Conservation (phyloP, 108 stramenopile species). For the Mayamaea pseudoterrestris region DNA sequence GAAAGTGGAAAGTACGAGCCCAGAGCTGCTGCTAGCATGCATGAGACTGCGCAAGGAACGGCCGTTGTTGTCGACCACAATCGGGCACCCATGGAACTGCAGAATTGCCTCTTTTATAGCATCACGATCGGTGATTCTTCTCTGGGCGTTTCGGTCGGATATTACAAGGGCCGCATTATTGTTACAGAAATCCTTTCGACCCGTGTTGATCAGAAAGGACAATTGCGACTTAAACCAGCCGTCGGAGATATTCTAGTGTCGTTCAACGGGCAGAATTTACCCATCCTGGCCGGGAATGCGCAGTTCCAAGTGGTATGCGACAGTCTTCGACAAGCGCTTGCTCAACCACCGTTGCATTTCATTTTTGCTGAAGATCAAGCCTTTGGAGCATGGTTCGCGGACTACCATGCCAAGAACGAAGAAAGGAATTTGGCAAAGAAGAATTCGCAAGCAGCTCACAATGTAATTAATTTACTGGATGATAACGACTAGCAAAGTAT, state of each 20-base stretch:
- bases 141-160: slow-evolving; percentile 18
- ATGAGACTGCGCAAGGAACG: neutral
- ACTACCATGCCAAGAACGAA: slow-evolving; percentile 1
- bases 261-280: slow-evolving; percentile 22
- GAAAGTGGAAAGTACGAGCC: neutral
- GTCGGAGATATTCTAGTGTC: slow-evolving; percentile 47
- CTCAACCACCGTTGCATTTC: neutral
- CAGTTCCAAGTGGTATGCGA: neutral
- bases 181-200: slow-evolving; percentile 7
- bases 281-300: neutral
- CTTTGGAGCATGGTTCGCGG: neutral
- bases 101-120: slow-evolving; percentile 15
- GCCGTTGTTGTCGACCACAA: neutral
- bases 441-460: too few relatives aligned
- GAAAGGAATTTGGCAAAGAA: too few relatives aligned
- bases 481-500: too few relatives aligned
- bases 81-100: slow-evolving; percentile 3
- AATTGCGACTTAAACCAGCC: slow-evolving; percentile 13
- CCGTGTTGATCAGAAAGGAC: neutral
- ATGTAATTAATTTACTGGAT: too few relatives aligned
- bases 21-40: neutral
- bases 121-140: slow-evolving; percentile 13
- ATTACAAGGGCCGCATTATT: slow-evolving; percentile 25
- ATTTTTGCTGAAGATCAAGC: neutral
- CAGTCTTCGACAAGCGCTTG: neutral